Evolutionary conservation across 192 early-diverging fungal species (phyloP), one percentile per base, ranked within the genome.

Genomic region (Coemansia sp.): DNA sequence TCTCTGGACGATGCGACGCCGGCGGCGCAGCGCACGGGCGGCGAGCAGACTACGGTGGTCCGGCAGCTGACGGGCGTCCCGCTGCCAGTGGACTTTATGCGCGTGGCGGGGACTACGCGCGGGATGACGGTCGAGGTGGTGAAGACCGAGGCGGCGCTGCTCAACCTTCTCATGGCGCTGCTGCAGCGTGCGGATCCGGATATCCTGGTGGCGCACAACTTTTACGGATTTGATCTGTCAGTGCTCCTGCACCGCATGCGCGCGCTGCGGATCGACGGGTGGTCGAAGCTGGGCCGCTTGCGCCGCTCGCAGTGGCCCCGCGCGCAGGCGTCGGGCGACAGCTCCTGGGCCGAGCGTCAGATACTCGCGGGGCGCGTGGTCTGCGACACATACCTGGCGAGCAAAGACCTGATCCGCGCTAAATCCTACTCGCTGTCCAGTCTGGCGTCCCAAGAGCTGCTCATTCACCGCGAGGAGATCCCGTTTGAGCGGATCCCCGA

Each of bases 131-230:
- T 96, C n/a, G 85, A 91, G 57, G 75, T 88, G 0, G 77, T 80
- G 15, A 67, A 74, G 22, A 90, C 87, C 45, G 98, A 99, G 66
- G 73, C 82, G 6, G 87, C 91, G 2, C 73, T 99, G 47, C 85
- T 99, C 12, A 92, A 93, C 65, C 88, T 82, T 47, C 62, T 99
- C 36, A 32, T 68, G 77, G 94, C 92, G 11, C 83, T 86, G 9
- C 85, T 99, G 40, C 87, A 94, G 41, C 73, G 75, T 20, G 35
- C 74, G 11, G 98, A 99, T 64, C 96, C 98, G 0, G 98, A 99
- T 79, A 83, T 99, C 0, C 77, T 99, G 60, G 91, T 96, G 9
- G 94, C 96, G 17, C 98, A 99, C 85, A 98, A 98, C 64, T 94
- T 99, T 83, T 86, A 94, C 62, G 96, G 96, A 12, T 96, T 97